Base-by-base conservation (phyloP, 2,329 filamentous ascomycete genomes). In the Tricladium varicosporioides region DNA sequence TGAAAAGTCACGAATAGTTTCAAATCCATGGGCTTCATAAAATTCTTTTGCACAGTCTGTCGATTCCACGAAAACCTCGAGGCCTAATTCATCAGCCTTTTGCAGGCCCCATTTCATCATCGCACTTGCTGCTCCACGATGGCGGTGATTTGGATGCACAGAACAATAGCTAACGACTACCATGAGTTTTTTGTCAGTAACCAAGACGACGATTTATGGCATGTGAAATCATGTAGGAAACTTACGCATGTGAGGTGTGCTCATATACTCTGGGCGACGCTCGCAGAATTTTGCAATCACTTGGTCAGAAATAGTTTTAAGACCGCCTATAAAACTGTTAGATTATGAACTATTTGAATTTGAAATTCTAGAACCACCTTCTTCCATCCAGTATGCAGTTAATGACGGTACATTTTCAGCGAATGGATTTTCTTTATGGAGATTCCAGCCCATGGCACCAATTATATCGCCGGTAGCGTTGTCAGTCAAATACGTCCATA, bases 21-120 rank as follows among this genome's bases (percentile, higher is more conserved):
- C 16, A 32, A 50, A 50, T 11, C 48, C 48, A 19, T 50, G 27
- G 5, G 33, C 33, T 13, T 50, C 32, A 18, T 50, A 50, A 19
- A 50, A 32, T 15, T 1, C n/a, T 13, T 36, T 36, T 14, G 14
- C 48, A 32, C 42, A 11, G 48, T 36, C 33, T n/a, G 48, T 50
- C 10, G 48, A 31, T 11, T 50, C 48, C 11, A 50, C 15, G 27
- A 31, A 40, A 16, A 19, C 42, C 32, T 50, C 48, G n/a, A 50
- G 27, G 5, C 33, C 48, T 16, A 51, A 5, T 33, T 51, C 16
- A 5, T 51, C 16, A n/a, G 48, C 48, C 16, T 51, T 51, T 18
- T 51, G 13, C 16, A 51, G 32, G 22, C 15, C 48, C 48, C 33
- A 51, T n/a, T 51, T 32, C 9, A 51, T 43, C 10, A 51, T 40